Evolutionary conservation across 2,329 filamentous ascomycete genomes (phyloP), one percentile per base, ranked within the genome.

Genomic region (Fusarium coffeatum): DNA sequence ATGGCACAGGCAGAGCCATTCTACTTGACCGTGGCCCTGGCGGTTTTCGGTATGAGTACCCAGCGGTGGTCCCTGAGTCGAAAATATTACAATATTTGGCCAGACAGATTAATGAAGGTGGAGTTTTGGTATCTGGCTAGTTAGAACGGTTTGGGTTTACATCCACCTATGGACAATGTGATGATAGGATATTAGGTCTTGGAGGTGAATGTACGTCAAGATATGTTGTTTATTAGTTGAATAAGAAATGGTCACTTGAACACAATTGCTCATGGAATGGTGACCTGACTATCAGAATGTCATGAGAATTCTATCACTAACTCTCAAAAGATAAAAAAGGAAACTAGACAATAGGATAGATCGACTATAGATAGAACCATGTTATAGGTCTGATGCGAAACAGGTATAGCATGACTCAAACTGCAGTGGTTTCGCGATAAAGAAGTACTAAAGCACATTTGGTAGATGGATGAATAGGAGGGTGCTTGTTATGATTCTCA

Each of bases 1-100:
- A 78, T 59, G 77, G 75, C 48, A 80, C 73, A 55, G 69, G 55
- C 55, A 70, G 60, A 53, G 70, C 71, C 32, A 71, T 59, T 46
- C 83, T 83, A 56, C 78, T 90, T 61, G 86, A 79, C 85, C 54
- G 79, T 81, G 15, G 85, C 87, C 6, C 87, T 88, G 11, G 78
- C 80, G 13, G 83, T 89, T 25, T 77, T 76, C 40, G 72, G 86
- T 72, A 82, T 83, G 8, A 84, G 85, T 45, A 79, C 87, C 47
- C 73, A 63, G 32, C 47, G 60, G 77, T 59, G 83, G 88, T 32
- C 86, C 87, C 58, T 90, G 90, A 78, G 70, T 77, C 23, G 86
- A 89, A 62, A 85, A 50, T 46, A 55, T 34, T 62, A 50, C 45
- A 64, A 59, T 27, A 23, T 43, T 55, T 45, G 34, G 40, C 50